Evolutionary conservation across 805 yeast genomes (phyloP), one percentile per base, ranked within the genome.

Genomic region (Zygotorulaspora danielsina): DNA sequence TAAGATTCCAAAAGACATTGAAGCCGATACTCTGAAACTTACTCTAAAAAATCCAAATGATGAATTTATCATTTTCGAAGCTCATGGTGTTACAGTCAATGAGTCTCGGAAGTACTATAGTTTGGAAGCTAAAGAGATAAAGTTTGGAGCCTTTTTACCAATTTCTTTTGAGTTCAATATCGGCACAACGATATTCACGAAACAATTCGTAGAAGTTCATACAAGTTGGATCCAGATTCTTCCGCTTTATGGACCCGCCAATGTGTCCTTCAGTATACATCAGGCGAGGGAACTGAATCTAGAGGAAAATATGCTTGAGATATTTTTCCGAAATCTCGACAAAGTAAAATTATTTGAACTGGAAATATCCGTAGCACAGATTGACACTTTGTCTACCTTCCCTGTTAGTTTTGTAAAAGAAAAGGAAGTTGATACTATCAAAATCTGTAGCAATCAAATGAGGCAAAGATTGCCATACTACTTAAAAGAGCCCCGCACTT

Each of bases 121-220:
- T 27, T 27, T 12, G 31, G 31, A 27, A 27, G 15, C 17, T 7
- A 7, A 10, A 10, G 39, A 53, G 11, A 49, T 63, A 8, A 21
- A 18, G 1, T 60, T 37, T 45, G 65, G 61, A 3, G 30, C 42
- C 15, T 59, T 57, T 34, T 43, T 40, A 8, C 44, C 55, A 1
- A 34, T 46, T 1, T 45, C 55, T 5, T 21, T 55, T 8, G 62
- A 56, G 22, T 37, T 58, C 12, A 39, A 33, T n/a, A 45, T 59
- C 6, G 57, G 55, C 2, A 48, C 42, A 12, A 59, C 62, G 1
- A 48, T 45, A 10, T 61, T 63, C 24, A 41, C 52, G 3, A 50
- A 57, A 33, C 52, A 56, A 27, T 61, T 54, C 25, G 32, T 37
- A 7, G 32, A 41, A 3, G 34, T 39, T 3, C 19, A 21, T 3